A percentile compares a stretch with the other conserved stretches of the same genome.
Evolutionary conservation across 129 eudicot genomes (phyloP).

Genomic region (Kitagawia praeruptora): DNA sequence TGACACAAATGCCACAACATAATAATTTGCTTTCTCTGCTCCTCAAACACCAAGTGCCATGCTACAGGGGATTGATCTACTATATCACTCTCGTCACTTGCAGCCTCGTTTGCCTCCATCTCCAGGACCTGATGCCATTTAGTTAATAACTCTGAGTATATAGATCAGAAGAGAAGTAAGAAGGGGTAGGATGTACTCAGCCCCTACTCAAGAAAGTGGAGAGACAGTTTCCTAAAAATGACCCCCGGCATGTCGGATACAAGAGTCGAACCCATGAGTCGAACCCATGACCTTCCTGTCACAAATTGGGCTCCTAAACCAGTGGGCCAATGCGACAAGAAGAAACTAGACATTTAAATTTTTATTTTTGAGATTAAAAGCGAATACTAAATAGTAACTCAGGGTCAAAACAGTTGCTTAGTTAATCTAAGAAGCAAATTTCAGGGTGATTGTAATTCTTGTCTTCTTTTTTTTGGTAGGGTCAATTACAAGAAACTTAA

Average conservation of each 20-base stretch:
- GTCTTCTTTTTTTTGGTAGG: no score
- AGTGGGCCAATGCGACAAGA: no score
- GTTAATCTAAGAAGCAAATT: background rate
- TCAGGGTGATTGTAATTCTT: background rate
- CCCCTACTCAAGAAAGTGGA: no score
- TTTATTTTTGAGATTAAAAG: background rate
- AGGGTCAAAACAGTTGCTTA: background rate
- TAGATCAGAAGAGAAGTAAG: no score
- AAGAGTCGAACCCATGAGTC: no score
- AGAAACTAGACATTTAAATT: background rate
- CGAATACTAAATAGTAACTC: background rate
- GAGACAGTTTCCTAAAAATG: no score
- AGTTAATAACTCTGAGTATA: background rate
- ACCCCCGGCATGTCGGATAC: no score
- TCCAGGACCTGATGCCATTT: conserved; percentile 56
- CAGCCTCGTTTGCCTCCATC: conserved; percentile 69
- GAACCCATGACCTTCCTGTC: no score
- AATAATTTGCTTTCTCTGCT: conserved; percentile 67
- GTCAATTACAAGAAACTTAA: no score
- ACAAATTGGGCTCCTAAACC: no score
- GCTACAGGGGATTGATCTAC: conserved; percentile 47
- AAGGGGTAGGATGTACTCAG: no score
- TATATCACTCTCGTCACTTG: conserved; percentile 31
- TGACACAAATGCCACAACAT: conserved; percentile 98
- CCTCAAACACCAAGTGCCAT: conserved; percentile 73